Conservation (phyloP, 148 eudicot species). For the Chenopodium album region DNA sequence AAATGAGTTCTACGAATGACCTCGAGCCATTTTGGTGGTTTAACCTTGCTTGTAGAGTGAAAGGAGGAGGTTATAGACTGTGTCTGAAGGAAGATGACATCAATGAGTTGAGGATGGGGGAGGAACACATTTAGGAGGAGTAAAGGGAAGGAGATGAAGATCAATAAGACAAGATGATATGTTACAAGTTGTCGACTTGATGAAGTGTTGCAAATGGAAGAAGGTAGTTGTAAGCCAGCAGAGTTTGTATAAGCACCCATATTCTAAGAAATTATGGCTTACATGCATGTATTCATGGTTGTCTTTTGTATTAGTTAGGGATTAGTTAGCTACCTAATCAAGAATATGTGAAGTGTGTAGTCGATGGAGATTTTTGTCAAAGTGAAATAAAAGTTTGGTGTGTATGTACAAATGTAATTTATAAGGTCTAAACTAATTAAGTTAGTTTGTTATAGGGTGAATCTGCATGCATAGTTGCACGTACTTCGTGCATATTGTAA, state of each 20-base stretch:
- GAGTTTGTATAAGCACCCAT: constrained; percentile 5
- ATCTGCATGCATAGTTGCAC: too few species aligned
- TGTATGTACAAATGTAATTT: too few species aligned
- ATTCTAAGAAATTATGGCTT: too few species aligned
- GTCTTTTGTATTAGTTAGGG: constrained; percentile 3
- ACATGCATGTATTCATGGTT: constrained; percentile 13
- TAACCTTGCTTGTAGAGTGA: not conserved
- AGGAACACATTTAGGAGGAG: constrained; percentile 27
- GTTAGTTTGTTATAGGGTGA: too few species aligned
- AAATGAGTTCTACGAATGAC: constrained; percentile 14
- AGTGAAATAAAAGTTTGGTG: too few species aligned
- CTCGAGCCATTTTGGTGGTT: constrained; percentile 47
- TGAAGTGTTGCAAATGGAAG: not conserved
- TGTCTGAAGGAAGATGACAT: constrained; percentile 17
- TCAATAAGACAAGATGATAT: not conserved
- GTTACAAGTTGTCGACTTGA: constrained; percentile 12
- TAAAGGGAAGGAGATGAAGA: constrained; percentile 27
- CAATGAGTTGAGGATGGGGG: constrained; percentile 16
- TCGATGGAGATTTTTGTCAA: too few species aligned
- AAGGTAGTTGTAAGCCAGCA: constrained; percentile 7
- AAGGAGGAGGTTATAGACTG: not conserved
- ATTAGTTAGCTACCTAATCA: constrained; percentile 1
- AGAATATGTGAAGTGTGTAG: too few species aligned
- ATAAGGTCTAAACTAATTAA: too few species aligned
- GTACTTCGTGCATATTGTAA: too few species aligned